Conservation (phyloP, 2,329 filamentous ascomycete species). For the Ophiocordyceps camponoti-floridani region DNA sequence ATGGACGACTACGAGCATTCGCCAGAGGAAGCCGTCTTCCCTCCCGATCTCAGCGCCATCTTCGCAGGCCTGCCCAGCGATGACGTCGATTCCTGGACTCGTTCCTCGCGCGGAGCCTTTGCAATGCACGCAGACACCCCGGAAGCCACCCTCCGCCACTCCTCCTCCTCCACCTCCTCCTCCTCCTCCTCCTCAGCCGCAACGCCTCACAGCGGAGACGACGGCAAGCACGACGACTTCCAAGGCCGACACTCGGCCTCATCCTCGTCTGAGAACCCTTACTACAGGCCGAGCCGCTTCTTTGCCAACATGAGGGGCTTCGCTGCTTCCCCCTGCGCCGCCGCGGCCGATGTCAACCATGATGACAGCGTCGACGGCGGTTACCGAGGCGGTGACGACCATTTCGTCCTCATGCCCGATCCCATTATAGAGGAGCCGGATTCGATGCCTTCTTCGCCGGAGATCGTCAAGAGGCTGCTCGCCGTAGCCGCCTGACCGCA, state of each 20-base stretch:
- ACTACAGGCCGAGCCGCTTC: conserved; percentile 13
- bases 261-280: conserved; percentile 14
- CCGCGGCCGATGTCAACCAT: not conserved
- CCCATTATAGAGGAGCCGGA: conserved; percentile 17
- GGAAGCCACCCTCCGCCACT: not conserved
- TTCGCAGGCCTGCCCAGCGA: not conserved
- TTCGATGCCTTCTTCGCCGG: conserved; percentile 9
- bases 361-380: not conserved
- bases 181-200: not conserved
- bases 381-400: conserved; percentile 3
- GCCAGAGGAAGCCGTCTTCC: not conserved
- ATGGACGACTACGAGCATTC: not conserved
- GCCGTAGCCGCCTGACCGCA: not conserved
- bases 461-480: conserved; percentile 9
- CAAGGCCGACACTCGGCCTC: conserved; percentile 5
- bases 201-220: not conserved
- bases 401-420: conserved; percentile 6
- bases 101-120: conserved; percentile 3
- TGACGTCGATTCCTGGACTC: not conserved
- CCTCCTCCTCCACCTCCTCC: not conserved
- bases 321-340: not conserved
- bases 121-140: not conserved
- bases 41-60: not conserved
- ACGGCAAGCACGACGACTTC: conserved; percentile 4
- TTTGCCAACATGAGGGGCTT: not conserved